These are phyloP conservation scores for Alternaria arborescens DNA, from an alignment of 2,329 filamentous ascomycete species.

Conservation along the genomic window DNA sequence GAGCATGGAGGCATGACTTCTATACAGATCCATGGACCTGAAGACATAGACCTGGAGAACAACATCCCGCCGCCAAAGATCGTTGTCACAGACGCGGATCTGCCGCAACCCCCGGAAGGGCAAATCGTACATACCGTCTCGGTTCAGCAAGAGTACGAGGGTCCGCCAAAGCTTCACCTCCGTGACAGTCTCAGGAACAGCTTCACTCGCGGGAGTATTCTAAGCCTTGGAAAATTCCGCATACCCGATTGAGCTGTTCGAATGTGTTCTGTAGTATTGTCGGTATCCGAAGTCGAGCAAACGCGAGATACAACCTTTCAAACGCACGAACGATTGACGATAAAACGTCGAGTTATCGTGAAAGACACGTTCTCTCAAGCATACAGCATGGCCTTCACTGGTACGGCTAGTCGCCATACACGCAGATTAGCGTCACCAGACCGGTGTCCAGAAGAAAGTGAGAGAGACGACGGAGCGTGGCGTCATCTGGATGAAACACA, in stretches of 20 bases:
- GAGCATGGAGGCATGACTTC: slow-evolving; percentile 18
- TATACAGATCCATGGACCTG: slow-evolving; percentile 21
- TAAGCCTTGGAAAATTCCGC: slow-evolving; percentile 24
- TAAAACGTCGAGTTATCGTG: too few relatives aligned
- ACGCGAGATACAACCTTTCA: background rate
- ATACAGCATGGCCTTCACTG: background rate
- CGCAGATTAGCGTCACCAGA: background rate
- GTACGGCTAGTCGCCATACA: background rate
- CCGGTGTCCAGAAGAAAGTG: background rate
- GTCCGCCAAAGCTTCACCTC: slow-evolving; percentile 26
- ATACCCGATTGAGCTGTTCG: background rate
- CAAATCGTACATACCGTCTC: slow-evolving; percentile 31
- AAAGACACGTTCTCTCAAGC: background rate
- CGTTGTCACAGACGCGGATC: slow-evolving; percentile 1
- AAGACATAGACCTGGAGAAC: background rate
- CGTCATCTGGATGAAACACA: background rate
- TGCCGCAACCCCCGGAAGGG: slow-evolving; percentile 3
- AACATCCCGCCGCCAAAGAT: background rate
- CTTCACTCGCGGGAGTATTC: slow-evolving; percentile 28
- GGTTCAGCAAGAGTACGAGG: slow-evolving; percentile 30
- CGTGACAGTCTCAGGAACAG: slow-evolving; percentile 34
- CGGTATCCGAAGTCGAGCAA: background rate
- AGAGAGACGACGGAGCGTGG: background rate
- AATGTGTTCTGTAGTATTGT: background rate
- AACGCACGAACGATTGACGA: too few relatives aligned